A percentile compares a stretch with the other conserved stretches of the same genome.
Conservation (phyloP, 345 rosid genomes). For the Dipteronia sinensis region DNA sequence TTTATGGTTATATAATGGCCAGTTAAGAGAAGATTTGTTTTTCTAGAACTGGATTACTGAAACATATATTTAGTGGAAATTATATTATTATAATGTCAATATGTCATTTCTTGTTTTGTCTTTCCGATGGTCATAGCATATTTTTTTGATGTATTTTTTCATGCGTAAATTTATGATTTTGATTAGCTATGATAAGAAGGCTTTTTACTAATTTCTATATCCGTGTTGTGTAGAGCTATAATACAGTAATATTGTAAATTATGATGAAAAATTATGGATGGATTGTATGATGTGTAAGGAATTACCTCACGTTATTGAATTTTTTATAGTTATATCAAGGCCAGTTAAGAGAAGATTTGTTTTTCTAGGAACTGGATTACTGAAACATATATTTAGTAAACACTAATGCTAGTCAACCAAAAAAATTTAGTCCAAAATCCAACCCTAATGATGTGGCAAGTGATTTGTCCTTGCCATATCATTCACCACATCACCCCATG, state of each 20-base stretch:
- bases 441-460: too few species aligned
- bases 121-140: constrained; percentile 2
- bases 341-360: not conserved
- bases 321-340: not conserved
- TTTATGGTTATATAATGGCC: not conserved
- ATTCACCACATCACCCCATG: too few species aligned
- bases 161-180: constrained; percentile 12
- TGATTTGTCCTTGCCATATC: too few species aligned
- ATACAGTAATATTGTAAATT: constrained; percentile 83
- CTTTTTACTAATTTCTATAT: not conserved
- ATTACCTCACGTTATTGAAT: constrained; percentile 46
- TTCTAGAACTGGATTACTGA: constrained; percentile 4
- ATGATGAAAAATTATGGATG: constrained; percentile 81
- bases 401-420: too few species aligned
- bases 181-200: constrained; percentile 5
- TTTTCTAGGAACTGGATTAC: not conserved
- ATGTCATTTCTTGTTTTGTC: constrained; percentile 3
- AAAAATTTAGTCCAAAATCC: too few species aligned
- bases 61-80: not conserved
- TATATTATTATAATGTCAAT: too few species aligned
- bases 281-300: constrained; percentile 82
- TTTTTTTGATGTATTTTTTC: constrained; percentile 1
- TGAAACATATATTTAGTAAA: not conserved
- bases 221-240: constrained; percentile 63
- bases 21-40: not conserved